phyloP scores from a whole-genome alignment of 805 yeast species.

The Candida sphagnicola region DNA sequence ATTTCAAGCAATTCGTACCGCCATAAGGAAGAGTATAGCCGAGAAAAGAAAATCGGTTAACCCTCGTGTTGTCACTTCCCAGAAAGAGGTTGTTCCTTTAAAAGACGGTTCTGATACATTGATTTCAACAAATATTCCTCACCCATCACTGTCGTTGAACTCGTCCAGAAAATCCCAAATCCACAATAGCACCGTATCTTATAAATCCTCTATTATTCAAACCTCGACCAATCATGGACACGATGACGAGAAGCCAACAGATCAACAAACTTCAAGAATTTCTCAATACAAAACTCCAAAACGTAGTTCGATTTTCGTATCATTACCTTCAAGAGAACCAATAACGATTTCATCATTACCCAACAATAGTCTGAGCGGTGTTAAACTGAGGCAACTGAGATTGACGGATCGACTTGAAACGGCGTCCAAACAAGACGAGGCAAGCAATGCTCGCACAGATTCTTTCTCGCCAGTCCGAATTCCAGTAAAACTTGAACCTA shows the following conservation, averaged over 20 bases:
- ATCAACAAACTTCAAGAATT: not conserved
- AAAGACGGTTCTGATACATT: not conserved
- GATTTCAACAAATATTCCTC: not conserved
- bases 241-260: not conserved
- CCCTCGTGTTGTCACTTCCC: not conserved
- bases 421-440: not conserved
- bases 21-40: conserved; percentile 43
- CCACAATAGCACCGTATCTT: not conserved
- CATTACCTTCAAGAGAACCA: conserved; percentile 38
- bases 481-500: not conserved
- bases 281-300: conserved; percentile 21
- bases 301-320: conserved; percentile 29
- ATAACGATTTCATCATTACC: conserved; percentile 20
- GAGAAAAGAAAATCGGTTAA: conserved; percentile 16
- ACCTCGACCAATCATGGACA: not conserved
- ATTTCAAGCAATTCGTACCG: conserved; percentile 45
- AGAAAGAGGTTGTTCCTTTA: not conserved
- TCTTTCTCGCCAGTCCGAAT: conserved; percentile 2
- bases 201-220: not conserved
- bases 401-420: conserved; percentile 2
- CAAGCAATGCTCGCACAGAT: not conserved
- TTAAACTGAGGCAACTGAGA: conserved; percentile 1
- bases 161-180: not conserved
- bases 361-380: conserved; percentile 3
- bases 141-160: not conserved